Evolutionary conservation across 495 filamentous ascomycete genomes (phyloP).

Genomic region (Talaromyces trachyspermus): DNA sequence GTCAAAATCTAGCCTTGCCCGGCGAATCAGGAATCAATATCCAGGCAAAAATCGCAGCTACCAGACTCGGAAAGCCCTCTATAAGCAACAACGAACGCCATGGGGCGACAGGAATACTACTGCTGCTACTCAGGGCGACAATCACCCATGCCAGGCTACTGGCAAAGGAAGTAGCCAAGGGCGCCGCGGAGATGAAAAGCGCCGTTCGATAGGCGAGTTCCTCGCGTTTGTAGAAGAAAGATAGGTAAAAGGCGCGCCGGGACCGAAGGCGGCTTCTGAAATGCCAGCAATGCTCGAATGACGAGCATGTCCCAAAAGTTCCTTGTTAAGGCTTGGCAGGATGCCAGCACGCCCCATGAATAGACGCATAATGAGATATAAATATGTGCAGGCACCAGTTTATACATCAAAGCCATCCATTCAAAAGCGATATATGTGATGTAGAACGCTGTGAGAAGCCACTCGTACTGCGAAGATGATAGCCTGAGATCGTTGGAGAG

Average conservation of each 20-base stretch:
- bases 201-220: conserved; percentile 56
- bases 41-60: conserved; percentile 49
- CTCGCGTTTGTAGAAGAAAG: conserved; percentile 52
- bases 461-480: conserved; percentile 52
- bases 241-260: conserved; percentile 58
- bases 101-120: conserved; percentile 42
- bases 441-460: conserved; percentile 61
- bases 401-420: conserved; percentile 61
- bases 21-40: conserved; percentile 47
- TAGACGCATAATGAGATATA: conserved; percentile 45
- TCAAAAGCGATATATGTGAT: conserved; percentile 71
- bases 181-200: conserved; percentile 56
- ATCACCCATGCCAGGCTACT: conserved; percentile 56
- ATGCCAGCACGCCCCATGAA: conserved; percentile 55
- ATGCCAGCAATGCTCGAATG: conserved; percentile 48
- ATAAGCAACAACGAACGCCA: conserved; percentile 56
- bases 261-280: conserved; percentile 54
- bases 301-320: conserved; percentile 39
- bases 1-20: conserved; percentile 43
- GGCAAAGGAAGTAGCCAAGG: conserved; percentile 61
- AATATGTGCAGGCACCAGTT: conserved; percentile 48
- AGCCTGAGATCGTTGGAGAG: conserved; percentile 57
- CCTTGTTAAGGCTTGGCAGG: conserved; percentile 60
- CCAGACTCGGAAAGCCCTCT: conserved; percentile 54
- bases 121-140: conserved; percentile 37